Evolutionary conservation across 768 basidiomycete species (phyloP).

Genomic region (Crucibulum laeve): DNA sequence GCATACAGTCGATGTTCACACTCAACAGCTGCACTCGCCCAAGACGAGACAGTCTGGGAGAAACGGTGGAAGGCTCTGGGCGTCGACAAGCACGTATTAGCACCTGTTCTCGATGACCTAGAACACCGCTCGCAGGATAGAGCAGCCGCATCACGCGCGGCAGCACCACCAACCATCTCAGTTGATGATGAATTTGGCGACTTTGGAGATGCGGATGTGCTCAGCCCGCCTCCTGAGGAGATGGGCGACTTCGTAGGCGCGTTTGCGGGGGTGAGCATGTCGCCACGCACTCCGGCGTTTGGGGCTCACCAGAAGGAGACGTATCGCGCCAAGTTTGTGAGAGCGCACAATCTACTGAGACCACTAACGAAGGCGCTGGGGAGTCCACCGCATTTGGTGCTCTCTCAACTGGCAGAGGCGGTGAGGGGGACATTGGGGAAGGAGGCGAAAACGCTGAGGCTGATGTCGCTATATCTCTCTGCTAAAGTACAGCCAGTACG

Average conservation of each 20-base stretch:
- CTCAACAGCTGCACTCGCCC: slow-evolving; percentile 55
- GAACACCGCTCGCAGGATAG: slow-evolving; percentile 43
- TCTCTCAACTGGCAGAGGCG: slow-evolving; percentile 49
- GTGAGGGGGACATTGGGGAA: slow-evolving; percentile 40
- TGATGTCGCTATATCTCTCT: slow-evolving; percentile 76
- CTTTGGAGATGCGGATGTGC: slow-evolving; percentile 51
- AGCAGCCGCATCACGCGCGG: slow-evolving; percentile 29
- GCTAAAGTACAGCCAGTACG: slow-evolving; percentile 65
- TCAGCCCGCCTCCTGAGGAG: slow-evolving; percentile 30
- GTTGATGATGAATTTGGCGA: slow-evolving; percentile 91
- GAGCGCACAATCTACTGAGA: slow-evolving; percentile 61
- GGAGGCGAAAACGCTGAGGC: slow-evolving; percentile 66
- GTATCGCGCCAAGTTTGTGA: slow-evolving; percentile 57
- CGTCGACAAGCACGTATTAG: slow-evolving; percentile 38
- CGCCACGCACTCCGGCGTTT: neutral
- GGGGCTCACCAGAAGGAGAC: slow-evolving; percentile 21
- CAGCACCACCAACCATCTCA: slow-evolving; percentile 55
- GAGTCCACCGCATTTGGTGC: slow-evolving; percentile 61
- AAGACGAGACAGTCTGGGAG: slow-evolving; percentile 81
- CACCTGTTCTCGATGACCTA: slow-evolving; percentile 51
- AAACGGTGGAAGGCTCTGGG: slow-evolving; percentile 61
- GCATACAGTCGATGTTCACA: slow-evolving; percentile 66
- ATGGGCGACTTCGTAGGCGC: slow-evolving; percentile 32
- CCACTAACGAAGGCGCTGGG: slow-evolving; percentile 54
- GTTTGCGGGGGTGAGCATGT: slow-evolving; percentile 9